Percentiles rank a stretch among this genome's conserved stretches.
Evolutionary conservation across 2,329 filamentous ascomycete genomes (phyloP).

Genomic region (Microdochium nivale): DNA sequence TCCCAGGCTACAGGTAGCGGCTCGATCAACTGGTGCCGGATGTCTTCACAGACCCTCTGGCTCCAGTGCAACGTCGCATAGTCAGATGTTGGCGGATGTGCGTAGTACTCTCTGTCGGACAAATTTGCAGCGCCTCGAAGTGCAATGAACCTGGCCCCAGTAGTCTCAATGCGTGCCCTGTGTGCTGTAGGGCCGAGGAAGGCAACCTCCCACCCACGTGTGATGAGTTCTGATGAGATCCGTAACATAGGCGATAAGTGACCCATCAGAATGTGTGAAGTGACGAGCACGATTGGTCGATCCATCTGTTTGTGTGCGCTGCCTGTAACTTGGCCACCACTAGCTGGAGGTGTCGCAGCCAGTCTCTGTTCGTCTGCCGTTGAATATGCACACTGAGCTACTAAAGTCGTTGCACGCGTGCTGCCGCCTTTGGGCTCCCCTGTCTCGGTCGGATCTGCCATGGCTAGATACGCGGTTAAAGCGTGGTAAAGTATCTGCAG

Average conservation of each 20-base stretch:
- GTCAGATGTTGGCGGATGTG: constrained; percentile 9
- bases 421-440: no score
- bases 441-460: no score
- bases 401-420: no score
- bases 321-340: no score
- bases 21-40: constrained; percentile 19
- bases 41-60: constrained; percentile 22
- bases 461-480: no score
- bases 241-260: constrained; percentile 26
- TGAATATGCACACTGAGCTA: no score
- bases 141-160: constrained; percentile 22
- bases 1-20: constrained; percentile 24
- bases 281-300: constrained; percentile 17
- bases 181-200: constrained; percentile 28
- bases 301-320: no score
- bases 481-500: no score
- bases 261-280: constrained; percentile 25
- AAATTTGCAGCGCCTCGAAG: constrained; percentile 22
- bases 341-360: no score
- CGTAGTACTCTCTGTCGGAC: constrained; percentile 23
- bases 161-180: constrained; percentile 19
- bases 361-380: no score
- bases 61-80: constrained; percentile 16
- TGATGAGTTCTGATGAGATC: constrained; percentile 20
- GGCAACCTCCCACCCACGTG: constrained; percentile 20